Base-by-base conservation (phyloP, 2,329 filamentous ascomycete genomes). In the Colletotrichum lupini region DNA sequence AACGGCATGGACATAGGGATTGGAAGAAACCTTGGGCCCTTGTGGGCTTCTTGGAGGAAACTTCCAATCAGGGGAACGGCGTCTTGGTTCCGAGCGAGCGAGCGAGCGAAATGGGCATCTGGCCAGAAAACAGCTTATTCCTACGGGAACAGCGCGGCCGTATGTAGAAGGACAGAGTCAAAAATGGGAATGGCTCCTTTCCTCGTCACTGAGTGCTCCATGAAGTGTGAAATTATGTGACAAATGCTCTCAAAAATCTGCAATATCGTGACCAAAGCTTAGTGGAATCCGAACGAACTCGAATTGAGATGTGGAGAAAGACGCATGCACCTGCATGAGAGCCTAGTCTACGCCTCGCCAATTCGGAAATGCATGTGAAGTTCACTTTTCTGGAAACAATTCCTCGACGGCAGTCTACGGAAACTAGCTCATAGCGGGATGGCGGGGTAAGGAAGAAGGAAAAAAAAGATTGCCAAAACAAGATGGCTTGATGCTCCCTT, bases 81-180 rank as follows among this genome's bases (percentile, higher is more conserved):
- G 70, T 73, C 64, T 49, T 67, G 70, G 52, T 55, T 64, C 59
- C 35, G 42, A 55, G 60, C 42, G 42, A 46, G 42, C 37, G 37
- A 72, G 58, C 58, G 19, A 73, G 59, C 66, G 70, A 73, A 56
- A 70, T 56, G 49, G 66, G 46, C 70, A 60, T 60, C 70, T 57
- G 67, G 70, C 60, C 67, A 56, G 35, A 59, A 73, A 73, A 70
- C 49, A 73, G 70, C 67, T 69, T 55, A 42, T 42, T 70, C 70
- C 66, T 4, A 57, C 37, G 59, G 70, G 61, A 73, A 73, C 55
- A 65, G 66, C 70, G 55, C 61, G 70, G 67, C 70, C 46, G 60
- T 73, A 52, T 73, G 70, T 73, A 73, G 70, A 73, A 65, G 32
- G 61, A 70, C 56, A 56, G 53, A 73, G 59, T 65, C 70, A 70